phyloP scores from a whole-genome alignment of 1,139 yeast genomes.

The Hyphopichia fennica region DNA sequence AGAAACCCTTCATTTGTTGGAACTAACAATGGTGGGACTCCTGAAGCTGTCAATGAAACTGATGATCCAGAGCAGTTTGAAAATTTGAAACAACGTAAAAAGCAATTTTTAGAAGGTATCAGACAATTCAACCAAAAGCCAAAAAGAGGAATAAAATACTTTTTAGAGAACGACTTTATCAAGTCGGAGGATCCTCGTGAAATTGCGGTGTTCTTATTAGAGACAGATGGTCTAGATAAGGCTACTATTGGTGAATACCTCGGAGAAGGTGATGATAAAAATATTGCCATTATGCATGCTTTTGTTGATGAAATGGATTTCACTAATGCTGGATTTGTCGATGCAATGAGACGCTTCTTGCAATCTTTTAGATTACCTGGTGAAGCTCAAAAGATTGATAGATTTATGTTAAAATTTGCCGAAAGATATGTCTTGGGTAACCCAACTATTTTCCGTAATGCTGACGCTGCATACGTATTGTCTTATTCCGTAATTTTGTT shows the following conservation, averaged over 20 bases:
- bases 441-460: constrained; percentile 81
- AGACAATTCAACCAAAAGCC: constrained; percentile 83
- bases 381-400: constrained; percentile 95
- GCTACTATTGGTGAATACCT: constrained; percentile 85
- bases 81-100: constrained; percentile 77
- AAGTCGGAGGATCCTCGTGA: constrained; percentile 57
- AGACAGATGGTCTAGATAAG: constrained; percentile 82
- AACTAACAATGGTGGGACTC: constrained; percentile 9
- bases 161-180: constrained; percentile 66
- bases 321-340: constrained; percentile 66
- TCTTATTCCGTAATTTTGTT: constrained; percentile 92
- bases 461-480: constrained; percentile 90
- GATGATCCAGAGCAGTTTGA: constrained; percentile 90
- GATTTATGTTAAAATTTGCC: constrained; percentile 96
- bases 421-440: constrained; percentile 87
- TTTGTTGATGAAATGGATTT: constrained; percentile 91
- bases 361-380: constrained; percentile 95
- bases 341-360: constrained; percentile 78
- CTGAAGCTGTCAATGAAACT: constrained; percentile 30
- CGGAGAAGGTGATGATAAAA: constrained; percentile 84
- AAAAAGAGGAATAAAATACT: constrained; percentile 67
- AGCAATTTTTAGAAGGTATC: constrained; percentile 75
- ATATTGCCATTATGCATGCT: constrained; percentile 85
- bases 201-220: constrained; percentile 73
- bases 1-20: constrained; percentile 28